These are phyloP conservation scores for Gossypium ekmanianum DNA, from an alignment of 345 rosid species.

Conservation along the genomic window DNA sequence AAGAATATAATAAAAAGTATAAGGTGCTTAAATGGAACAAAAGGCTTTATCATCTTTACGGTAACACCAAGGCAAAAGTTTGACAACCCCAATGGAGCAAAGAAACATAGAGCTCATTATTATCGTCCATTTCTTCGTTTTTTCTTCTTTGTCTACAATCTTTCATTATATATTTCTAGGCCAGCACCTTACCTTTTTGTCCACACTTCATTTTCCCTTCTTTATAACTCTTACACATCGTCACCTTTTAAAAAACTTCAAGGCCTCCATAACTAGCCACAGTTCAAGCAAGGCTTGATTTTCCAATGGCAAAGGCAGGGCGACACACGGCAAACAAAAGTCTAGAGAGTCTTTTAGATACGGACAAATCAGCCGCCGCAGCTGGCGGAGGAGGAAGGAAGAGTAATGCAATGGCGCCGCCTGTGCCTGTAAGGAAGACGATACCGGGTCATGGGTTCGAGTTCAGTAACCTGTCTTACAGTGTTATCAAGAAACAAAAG, in stretches of 20 bases:
- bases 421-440: slow-evolving; percentile 1
- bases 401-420: background rate
- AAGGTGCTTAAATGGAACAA: background rate
- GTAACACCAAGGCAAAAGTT: slow-evolving; percentile 24
- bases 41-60: background rate
- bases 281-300: too few species aligned
- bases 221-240: background rate
- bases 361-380: slow-evolving; percentile 25
- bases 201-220: background rate
- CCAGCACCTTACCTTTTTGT: background rate
- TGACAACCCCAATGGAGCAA: slow-evolving; percentile 22
- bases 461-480: slow-evolving; percentile 53
- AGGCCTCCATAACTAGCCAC: background rate
- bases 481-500: slow-evolving; percentile 53
- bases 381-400: background rate
- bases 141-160: slow-evolving; percentile 4
- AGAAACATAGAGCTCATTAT: background rate
- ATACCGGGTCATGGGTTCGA: slow-evolving; percentile 55
- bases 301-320: slow-evolving; percentile 9
- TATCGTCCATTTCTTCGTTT: background rate
- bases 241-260: background rate
- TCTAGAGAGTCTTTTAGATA: slow-evolving; percentile 50
- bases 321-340: slow-evolving; percentile 20
- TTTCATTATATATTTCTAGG: background rate
- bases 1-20: too few species aligned